Conservation (phyloP, 176 grass and related monocot species). For the Carex parvula region DNA sequence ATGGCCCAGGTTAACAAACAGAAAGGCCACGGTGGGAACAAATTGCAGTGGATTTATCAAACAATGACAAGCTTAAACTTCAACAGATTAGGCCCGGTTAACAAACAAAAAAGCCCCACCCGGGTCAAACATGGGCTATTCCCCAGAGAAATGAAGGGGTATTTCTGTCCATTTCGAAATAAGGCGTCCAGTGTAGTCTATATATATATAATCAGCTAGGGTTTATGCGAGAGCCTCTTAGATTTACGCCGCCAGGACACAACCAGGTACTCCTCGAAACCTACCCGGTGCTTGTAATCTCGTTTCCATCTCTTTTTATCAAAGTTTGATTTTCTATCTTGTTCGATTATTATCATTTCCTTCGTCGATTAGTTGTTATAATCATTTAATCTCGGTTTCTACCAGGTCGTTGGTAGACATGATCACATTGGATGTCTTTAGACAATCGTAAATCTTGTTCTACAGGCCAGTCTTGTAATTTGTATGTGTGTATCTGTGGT, state of each 20-base stretch:
- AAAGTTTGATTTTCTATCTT: not conserved
- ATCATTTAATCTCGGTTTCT: not conserved
- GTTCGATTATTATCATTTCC: no score
- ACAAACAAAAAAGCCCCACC: no score
- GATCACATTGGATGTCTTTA: not conserved
- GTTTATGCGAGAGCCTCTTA: constrained; percentile 13
- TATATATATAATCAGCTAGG: constrained; percentile 12
- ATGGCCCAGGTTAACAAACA: no score
- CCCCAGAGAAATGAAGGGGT: not conserved
- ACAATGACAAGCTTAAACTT: no score
- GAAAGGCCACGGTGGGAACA: no score
- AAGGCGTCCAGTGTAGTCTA: not conserved
- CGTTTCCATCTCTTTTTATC: not conserved
- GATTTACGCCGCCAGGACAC: constrained; percentile 16
- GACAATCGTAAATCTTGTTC: not conserved
- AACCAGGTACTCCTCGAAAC: not conserved
- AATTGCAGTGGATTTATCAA: no score
- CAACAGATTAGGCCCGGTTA: not conserved
- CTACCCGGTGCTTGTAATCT: not conserved
- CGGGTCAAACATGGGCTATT: not conserved
- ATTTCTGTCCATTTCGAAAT: not conserved
- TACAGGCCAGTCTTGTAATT: no score
- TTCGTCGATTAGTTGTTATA: not conserved
- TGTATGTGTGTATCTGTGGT: not conserved
- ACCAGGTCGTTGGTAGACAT: not conserved